Evolutionary conservation across 192 early-diverging fungal genomes (phyloP).

Genomic region (Mortierella alpina): DNA sequence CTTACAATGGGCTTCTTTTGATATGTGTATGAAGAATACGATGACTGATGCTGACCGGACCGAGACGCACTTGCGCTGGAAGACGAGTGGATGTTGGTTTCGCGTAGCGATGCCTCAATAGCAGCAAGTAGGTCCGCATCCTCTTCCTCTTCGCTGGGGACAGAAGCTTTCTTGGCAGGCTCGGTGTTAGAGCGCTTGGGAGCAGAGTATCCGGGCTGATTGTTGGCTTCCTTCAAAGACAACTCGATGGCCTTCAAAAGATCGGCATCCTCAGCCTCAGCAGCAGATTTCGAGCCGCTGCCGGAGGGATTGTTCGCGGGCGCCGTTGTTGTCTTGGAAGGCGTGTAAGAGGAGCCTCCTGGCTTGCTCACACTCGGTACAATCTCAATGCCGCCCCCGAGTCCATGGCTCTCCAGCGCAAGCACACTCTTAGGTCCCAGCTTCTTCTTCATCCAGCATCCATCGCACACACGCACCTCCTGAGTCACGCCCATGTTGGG

Average conservation of each 20-base stretch:
- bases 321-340: conserved; percentile 30
- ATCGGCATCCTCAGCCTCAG: conserved; percentile 85
- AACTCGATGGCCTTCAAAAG: conserved; percentile 92
- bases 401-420: conserved; percentile 40
- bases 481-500: conserved; percentile 90
- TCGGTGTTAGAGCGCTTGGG: conserved; percentile 24
- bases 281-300: conserved; percentile 12
- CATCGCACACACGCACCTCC: conserved; percentile 95
- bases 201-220: conserved; percentile 60
- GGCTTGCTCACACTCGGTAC: conserved; percentile 34
- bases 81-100: conserved; percentile 62
- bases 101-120: conserved; percentile 81
- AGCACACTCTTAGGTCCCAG: conserved; percentile 50
- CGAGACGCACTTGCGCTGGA: conserved; percentile 24
- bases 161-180: conserved; percentile 20
- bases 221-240: conserved; percentile 83
- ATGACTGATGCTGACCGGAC: conserved; percentile 21
- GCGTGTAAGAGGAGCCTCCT: conserved; percentile 19
- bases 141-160: conserved; percentile 65
- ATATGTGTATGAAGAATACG: conserved; percentile 46
- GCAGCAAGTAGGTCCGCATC: conserved; percentile 81
- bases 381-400: conserved; percentile 61
- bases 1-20: conserved; percentile 44
- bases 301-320: conserved; percentile 5
- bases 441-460: conserved; percentile 81